These are phyloP conservation scores for Microcos paniculata DNA, from an alignment of 345 rosid genomes.

Conservation along the genomic window DNA sequence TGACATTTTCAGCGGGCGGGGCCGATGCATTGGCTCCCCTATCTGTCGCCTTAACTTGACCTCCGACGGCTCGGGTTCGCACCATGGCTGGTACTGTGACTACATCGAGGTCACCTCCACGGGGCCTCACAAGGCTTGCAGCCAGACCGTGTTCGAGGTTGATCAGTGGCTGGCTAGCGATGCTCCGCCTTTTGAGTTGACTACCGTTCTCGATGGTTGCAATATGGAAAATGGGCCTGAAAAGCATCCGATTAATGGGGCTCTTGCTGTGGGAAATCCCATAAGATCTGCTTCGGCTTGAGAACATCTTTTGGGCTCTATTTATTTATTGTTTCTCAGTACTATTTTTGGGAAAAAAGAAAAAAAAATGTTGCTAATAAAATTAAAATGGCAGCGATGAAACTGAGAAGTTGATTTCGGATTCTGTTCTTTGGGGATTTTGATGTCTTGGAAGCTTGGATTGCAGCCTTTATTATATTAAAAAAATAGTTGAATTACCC, in stretches of 20 bases:
- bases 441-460: not conserved
- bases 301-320: not conserved
- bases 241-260: not conserved
- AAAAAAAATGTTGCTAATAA: not conserved
- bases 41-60: slow-evolving; percentile 49
- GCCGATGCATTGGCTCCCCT: slow-evolving; percentile 36
- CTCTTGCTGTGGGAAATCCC: not conserved
- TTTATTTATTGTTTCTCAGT: too few relatives aligned
- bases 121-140: slow-evolving; percentile 32
- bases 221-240: not conserved
- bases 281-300: not conserved
- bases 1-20: slow-evolving; percentile 43
- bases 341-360: too few relatives aligned
- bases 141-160: slow-evolving; percentile 33
- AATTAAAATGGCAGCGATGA: too few relatives aligned
- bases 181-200: slow-evolving; percentile 30
- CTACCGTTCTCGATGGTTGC: slow-evolving; percentile 38
- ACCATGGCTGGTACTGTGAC: slow-evolving; percentile 56
- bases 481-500: too few relatives aligned
- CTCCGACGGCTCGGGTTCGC: slow-evolving; percentile 42
- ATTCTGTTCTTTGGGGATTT: not conserved
- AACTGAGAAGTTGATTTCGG: not conserved
- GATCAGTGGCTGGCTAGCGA: slow-evolving; percentile 44
- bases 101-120: slow-evolving; percentile 45
- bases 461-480: too few relatives aligned